Conservation (phyloP, 2,329 filamentous ascomycete genomes). For the Sclerotinia sclerotiorum region DNA sequence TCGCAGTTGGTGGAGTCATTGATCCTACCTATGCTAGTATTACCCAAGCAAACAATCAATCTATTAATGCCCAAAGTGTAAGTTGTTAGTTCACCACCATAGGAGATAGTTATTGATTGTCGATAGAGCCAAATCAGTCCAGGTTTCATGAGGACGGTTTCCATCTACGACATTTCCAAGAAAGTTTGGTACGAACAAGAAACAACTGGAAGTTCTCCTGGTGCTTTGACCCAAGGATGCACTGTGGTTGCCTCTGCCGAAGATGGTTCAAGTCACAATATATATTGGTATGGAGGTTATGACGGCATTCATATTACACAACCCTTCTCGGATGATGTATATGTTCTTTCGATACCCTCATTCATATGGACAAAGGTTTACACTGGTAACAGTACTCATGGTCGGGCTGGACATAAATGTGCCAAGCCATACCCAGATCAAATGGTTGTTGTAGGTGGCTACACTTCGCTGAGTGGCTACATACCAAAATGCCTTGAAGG, state of each 20-base stretch:
- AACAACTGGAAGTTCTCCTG: slow-evolving; percentile 61
- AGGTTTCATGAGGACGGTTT: slow-evolving; percentile 67
- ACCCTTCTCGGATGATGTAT: slow-evolving; percentile 68
- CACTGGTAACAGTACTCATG: slow-evolving; percentile 49
- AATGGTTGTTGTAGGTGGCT: slow-evolving; percentile 70
- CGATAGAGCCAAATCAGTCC: slow-evolving; percentile 63
- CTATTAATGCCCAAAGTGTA: slow-evolving; percentile 45
- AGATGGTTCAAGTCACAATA: slow-evolving; percentile 72
- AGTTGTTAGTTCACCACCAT: slow-evolving; percentile 14
- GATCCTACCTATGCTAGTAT: slow-evolving; percentile 52
- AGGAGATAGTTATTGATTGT: neutral
- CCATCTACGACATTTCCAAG: slow-evolving; percentile 71
- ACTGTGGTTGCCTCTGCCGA: slow-evolving; percentile 67
- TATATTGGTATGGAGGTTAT: slow-evolving; percentile 78
- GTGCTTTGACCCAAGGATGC: slow-evolving; percentile 69
- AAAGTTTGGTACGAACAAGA: slow-evolving; percentile 72
- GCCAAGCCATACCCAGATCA: slow-evolving; percentile 69
- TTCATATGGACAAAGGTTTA: slow-evolving; percentile 72
- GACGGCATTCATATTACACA: slow-evolving; percentile 48
- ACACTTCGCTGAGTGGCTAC: slow-evolving; percentile 43
- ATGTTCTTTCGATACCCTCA: slow-evolving; percentile 69
- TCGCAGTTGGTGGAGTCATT: slow-evolving; percentile 74
- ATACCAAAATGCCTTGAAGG: slow-evolving; percentile 47
- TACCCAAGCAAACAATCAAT: slow-evolving; percentile 33
- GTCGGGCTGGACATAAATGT: slow-evolving; percentile 67